phyloP scores from a whole-genome alignment of 768 basidiomycete species.

The Leccinum aurantiacum region DNA sequence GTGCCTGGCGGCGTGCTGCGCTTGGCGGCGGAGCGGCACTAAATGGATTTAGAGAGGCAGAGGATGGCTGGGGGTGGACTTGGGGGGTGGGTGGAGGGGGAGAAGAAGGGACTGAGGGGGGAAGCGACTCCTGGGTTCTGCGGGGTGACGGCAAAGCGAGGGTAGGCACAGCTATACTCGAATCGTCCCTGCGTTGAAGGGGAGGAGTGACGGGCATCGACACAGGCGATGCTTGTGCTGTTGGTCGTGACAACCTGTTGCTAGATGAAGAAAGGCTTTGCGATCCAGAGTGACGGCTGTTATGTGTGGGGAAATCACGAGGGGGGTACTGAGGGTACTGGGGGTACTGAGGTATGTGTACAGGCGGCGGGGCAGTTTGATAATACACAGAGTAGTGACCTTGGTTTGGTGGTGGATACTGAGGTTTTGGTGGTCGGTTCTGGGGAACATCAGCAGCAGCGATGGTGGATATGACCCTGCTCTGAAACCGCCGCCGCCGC shows the following conservation, averaged over 20 bases:
- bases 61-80: background rate
- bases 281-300: background rate
- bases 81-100: background rate
- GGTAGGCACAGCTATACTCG: background rate
- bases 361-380: constrained; percentile 1
- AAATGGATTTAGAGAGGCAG: background rate
- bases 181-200: background rate
- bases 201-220: constrained; percentile 4
- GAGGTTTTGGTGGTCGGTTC: constrained; percentile 2
- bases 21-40: background rate
- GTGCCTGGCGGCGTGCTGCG: constrained; percentile 1
- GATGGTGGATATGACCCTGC: background rate
- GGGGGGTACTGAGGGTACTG: constrained; percentile 11
- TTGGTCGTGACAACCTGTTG: background rate
- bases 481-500: constrained; percentile 2
- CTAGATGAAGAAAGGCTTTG: constrained; percentile 2
- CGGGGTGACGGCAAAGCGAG: constrained; percentile 1
- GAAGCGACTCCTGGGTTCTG: background rate
- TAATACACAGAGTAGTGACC: background rate
- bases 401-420: background rate
- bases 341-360: background rate
- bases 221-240: background rate
- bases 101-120: background rate
- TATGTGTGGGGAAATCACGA: background rate
- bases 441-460: background rate